These are phyloP conservation scores for Cephalotrichum gorgonifer DNA, from an alignment of 2,329 filamentous ascomycete genomes.

Conservation along the genomic window DNA sequence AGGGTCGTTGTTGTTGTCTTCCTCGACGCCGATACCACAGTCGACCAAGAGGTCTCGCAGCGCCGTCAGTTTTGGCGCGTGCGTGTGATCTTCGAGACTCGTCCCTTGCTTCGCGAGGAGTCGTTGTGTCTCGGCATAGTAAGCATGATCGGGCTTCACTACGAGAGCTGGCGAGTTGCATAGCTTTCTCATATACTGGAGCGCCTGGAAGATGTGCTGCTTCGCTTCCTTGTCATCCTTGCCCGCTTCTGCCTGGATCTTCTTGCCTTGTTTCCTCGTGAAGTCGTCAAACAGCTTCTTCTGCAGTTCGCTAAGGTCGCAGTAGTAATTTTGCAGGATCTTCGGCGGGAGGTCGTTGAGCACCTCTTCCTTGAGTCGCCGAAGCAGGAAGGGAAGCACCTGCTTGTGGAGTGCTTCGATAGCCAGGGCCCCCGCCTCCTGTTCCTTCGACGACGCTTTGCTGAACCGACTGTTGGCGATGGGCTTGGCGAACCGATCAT, in stretches of 20 bases:
- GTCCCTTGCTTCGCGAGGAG: slow-evolving; percentile 71
- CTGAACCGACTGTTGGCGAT: slow-evolving; percentile 91
- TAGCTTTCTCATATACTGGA: slow-evolving; percentile 99
- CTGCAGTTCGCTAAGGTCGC: slow-evolving; percentile 90
- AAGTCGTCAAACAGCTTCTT: slow-evolving; percentile 96
- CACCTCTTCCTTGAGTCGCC: slow-evolving; percentile 94
- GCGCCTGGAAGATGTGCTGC: slow-evolving; percentile 95
- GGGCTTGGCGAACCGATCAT: slow-evolving; percentile 89
- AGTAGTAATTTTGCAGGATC: slow-evolving; percentile 99
- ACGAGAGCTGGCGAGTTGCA: slow-evolving; percentile 97
- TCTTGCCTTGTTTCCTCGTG: slow-evolving; percentile 83
- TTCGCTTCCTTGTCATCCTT: slow-evolving; percentile 87
- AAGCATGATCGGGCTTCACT: slow-evolving; percentile 84
- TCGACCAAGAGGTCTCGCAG: slow-evolving; percentile 92
- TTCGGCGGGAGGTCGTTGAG: slow-evolving; percentile 93
- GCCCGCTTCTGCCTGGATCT: slow-evolving; percentile 72
- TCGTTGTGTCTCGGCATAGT: slow-evolving; percentile 80
- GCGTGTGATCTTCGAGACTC: slow-evolving; percentile 70
- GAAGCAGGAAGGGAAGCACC: slow-evolving; percentile 88
- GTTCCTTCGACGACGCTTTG: slow-evolving; percentile 96
- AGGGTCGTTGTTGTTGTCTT: slow-evolving; percentile 45
- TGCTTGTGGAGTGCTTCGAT: slow-evolving; percentile 99
- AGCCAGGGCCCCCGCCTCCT: slow-evolving; percentile 89
- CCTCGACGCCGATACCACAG: slow-evolving; percentile 83
- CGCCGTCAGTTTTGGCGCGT: slow-evolving; percentile 88